These are phyloP conservation scores for Fusarium veterinarium DNA, from an alignment of 2,329 filamentous ascomycete species.

Conservation along the genomic window DNA sequence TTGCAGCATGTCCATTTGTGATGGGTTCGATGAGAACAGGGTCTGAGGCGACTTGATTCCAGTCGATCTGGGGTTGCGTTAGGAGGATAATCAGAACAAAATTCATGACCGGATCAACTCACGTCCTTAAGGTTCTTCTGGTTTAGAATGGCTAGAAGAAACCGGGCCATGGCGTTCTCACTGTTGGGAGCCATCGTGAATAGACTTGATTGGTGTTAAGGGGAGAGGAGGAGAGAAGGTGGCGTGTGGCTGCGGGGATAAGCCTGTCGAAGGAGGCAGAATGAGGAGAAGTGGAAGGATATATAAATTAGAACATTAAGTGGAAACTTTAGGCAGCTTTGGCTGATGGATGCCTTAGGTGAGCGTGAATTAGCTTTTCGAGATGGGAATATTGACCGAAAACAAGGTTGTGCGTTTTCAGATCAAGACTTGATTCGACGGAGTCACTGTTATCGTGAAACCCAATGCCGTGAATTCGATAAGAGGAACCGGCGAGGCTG, in stretches of 20 bases:
- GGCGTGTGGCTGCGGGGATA: constrained; percentile 10
- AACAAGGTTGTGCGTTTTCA: constrained; percentile 11
- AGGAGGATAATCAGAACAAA: constrained; percentile 2
- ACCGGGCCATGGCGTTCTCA: constrained; percentile 67
- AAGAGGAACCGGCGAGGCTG: constrained; percentile 12
- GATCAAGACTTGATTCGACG: constrained; percentile 6
- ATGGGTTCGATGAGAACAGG: constrained; percentile 65
- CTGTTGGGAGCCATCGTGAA: constrained; percentile 64
- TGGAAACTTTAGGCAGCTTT: constrained; percentile 36
- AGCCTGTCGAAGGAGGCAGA: constrained; percentile 34
- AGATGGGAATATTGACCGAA: constrained; percentile 5
- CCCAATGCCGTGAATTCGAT: constrained; percentile 17
- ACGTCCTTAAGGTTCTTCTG: constrained; percentile 72
- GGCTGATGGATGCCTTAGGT: constrained; percentile 32
- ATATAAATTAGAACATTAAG: constrained; percentile 35
- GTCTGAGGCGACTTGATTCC: constrained; percentile 67
- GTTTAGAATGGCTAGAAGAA: constrained; percentile 69
- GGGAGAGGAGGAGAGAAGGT: not conserved
- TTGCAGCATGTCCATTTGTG: constrained; percentile 69
- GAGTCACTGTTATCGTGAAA: constrained; percentile 25
- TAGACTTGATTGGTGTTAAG: not conserved
- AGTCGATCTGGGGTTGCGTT: constrained; percentile 62
- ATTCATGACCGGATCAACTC: constrained; percentile 45
- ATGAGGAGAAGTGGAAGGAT: constrained; percentile 18
- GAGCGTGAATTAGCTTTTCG: constrained; percentile 10